Conservation (phyloP, 345 rosid species). For the Geranium rotundifolium region DNA sequence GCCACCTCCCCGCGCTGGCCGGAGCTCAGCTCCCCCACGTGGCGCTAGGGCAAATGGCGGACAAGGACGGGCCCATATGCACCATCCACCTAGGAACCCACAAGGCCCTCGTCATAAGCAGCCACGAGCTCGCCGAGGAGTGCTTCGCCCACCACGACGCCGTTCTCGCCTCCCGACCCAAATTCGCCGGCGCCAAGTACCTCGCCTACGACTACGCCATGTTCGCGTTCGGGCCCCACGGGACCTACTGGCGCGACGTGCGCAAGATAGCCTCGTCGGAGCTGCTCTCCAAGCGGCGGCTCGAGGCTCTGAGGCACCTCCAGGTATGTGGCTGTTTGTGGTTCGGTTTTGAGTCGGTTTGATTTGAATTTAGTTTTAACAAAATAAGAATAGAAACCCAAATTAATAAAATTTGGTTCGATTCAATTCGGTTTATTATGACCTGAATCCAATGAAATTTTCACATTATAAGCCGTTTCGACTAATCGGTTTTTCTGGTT, state of each 20-base stretch:
- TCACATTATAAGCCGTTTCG: no score
- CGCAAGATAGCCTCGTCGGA: constrained; percentile 16
- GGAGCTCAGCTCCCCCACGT: constrained; percentile 21
- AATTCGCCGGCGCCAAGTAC: constrained; percentile 3
- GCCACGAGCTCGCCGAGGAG: constrained; percentile 21
- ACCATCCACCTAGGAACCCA: constrained; percentile 22
- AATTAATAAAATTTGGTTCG: no score
- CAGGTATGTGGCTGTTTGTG: no score
- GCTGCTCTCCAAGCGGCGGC: constrained; percentile 27
- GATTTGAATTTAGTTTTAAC: no score
- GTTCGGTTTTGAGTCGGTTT: no score
- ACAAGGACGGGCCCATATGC: constrained; percentile 27
- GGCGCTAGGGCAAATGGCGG: constrained; percentile 15
- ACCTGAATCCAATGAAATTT: no score
- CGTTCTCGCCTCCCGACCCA: constrained; percentile 23
- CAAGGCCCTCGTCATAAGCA: constrained; percentile 18
- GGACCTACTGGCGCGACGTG: constrained; percentile 23
- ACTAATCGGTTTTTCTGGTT: no score
- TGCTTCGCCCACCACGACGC: constrained; percentile 23
- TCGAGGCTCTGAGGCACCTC: constrained; percentile 7
- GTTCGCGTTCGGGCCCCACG: constrained; percentile 22
- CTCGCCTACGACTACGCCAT: constrained; percentile 18
- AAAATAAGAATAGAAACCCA: no score
- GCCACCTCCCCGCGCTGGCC: constrained; percentile 30
- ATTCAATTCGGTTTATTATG: no score